Conservation (phyloP, 129 eudicot genomes). For the Artemisia argyi region DNA sequence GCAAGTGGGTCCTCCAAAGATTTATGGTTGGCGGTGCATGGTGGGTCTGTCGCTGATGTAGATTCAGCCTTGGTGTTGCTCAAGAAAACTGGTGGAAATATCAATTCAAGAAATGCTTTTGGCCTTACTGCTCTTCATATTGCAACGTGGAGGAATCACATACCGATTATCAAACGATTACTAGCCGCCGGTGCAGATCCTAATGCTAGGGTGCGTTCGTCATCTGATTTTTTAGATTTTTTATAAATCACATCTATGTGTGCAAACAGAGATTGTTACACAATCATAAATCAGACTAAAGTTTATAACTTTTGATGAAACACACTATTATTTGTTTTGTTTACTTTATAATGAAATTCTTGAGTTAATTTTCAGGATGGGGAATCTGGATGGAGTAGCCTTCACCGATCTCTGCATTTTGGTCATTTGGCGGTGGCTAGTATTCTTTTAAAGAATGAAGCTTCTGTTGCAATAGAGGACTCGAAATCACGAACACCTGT, state of each 20-base stretch:
- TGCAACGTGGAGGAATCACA: constrained; percentile 95
- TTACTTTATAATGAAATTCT: not conserved
- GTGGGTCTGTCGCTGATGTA: constrained; percentile 76
- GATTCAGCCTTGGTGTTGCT: constrained; percentile 65
- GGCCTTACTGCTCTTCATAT: constrained; percentile 94
- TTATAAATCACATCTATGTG: not conserved
- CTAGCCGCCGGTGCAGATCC: constrained; percentile 99
- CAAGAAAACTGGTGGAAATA: constrained; percentile 85
- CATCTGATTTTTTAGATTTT: constrained; percentile 29
- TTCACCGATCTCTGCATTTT: constrained; percentile 93
- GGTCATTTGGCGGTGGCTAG: constrained; percentile 97
- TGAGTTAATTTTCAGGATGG: constrained; percentile 65
- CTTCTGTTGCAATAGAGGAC: constrained; percentile 78
- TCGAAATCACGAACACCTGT: constrained; percentile 78
- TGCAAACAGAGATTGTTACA: not conserved
- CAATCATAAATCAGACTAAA: not conserved
- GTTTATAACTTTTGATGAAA: not conserved
- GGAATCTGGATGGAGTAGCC: constrained; percentile 99
- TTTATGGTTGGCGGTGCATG: constrained; percentile 63
- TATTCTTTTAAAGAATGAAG: constrained; percentile 76
- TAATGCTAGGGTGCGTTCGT: constrained; percentile 80
- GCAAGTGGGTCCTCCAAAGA: constrained; percentile 57
- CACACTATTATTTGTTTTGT: not conserved
- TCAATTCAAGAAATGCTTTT: constrained; percentile 76
- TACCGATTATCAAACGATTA: constrained; percentile 77